Evolutionary conservation across 768 basidiomycete species (phyloP).

Genomic region (Tricholomella constricta): DNA sequence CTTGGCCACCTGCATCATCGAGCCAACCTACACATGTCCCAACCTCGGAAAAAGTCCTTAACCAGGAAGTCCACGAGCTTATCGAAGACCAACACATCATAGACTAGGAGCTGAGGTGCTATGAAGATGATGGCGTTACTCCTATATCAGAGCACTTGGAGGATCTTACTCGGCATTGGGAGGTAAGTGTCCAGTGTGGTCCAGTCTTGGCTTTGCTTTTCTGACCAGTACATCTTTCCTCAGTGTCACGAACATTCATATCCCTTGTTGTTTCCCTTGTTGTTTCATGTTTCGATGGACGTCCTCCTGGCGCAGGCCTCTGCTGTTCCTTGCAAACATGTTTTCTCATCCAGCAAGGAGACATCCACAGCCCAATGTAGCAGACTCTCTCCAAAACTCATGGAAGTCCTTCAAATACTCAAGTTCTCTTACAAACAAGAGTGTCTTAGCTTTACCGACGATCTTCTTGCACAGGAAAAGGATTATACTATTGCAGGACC

Average conservation of each 20-base stretch:
- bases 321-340: constrained; percentile 26
- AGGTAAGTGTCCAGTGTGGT: constrained; percentile 13
- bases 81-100: not conserved
- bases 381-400: constrained; percentile 12
- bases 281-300: constrained; percentile 25
- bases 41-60: not conserved
- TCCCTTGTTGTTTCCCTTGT: constrained; percentile 20
- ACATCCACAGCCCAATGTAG: constrained; percentile 18
- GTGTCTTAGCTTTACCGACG: constrained; percentile 17
- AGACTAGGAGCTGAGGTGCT: constrained; percentile 7
- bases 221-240: not conserved
- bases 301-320: constrained; percentile 30
- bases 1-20: not conserved
- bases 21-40: not conserved
- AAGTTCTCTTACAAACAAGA: constrained; percentile 23
- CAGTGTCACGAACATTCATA: constrained; percentile 12
- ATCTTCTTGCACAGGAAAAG: not conserved
- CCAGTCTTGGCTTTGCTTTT: not conserved
- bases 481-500: constrained; percentile 12
- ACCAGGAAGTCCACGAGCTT: not conserved
- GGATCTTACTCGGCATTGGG: constrained; percentile 19
- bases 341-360: constrained; percentile 25
- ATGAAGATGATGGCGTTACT: constrained; percentile 5
- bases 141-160: not conserved
- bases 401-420: constrained; percentile 26